These are phyloP conservation scores for Helianthus annuus DNA, from an alignment of 129 eudicot genomes.

Conservation along the genomic window HanXRQr2.0-SUNRISE NC_035437.2:52933194-52933693, in stretches of 20 bases:
- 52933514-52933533: background rate
- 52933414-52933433: background rate
- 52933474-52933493: background rate
- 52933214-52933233: background rate
- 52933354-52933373: background rate
- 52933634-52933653: constrained; percentile 1
- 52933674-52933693: constrained; percentile 33
- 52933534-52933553: background rate
- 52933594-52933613: background rate
- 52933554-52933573: background rate
- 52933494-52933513: no score
- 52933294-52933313: background rate
- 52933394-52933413: background rate
- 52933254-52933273: background rate
- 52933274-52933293: background rate
- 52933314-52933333: no score
- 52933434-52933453: background rate
- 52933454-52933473: background rate
- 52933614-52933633: constrained; percentile 1
- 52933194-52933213: background rate
- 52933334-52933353: background rate
- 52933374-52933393: background rate
- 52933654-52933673: constrained; percentile 10
- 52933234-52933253: no score
- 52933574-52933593: background rate